These are phyloP conservation scores for Viola pubescens DNA, from an alignment of 441 rosid species.

Conservation along the genomic window DNA sequence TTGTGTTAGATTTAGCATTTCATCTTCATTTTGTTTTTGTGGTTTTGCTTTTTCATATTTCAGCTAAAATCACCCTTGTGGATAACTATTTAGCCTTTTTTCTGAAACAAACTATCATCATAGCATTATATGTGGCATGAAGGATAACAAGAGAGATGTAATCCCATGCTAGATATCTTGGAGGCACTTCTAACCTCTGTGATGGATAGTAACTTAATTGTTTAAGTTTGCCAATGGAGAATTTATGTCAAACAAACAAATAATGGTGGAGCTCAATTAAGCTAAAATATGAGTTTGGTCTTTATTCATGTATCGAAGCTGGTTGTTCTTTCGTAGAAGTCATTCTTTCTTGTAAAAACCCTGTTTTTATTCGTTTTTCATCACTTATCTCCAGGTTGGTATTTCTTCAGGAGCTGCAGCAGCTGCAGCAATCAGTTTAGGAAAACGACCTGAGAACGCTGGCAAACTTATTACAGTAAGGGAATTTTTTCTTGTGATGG, in stretches of 20 bases:
- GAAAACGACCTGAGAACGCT: constrained; percentile 74
- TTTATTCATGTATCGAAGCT: neutral
- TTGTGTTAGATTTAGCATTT: neutral
- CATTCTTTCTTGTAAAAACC: neutral
- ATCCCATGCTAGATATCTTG: no score
- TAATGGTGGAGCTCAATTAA: neutral
- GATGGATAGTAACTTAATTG: no score
- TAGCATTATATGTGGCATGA: no score
- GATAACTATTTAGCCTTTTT: no score
- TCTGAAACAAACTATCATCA: no score
- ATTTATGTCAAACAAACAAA: no score
- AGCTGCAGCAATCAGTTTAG: constrained; percentile 72
- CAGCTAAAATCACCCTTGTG: neutral
- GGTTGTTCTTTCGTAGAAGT: neutral
- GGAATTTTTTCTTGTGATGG: neutral
- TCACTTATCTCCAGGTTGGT: constrained; percentile 50
- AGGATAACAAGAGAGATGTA: no score
- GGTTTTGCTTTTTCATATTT: constrained; percentile 1
- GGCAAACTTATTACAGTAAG: constrained; percentile 85
- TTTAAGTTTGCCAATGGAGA: no score
- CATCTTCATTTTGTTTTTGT: neutral
- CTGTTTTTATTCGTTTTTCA: constrained; percentile 3
- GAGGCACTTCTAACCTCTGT: no score
- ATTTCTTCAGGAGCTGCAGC: constrained; percentile 96
- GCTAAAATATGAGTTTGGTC: neutral